These are phyloP conservation scores for Nakaseomyces delphensis DNA, from an alignment of 1,139 yeast genomes.

Conservation along the genomic window DNA sequence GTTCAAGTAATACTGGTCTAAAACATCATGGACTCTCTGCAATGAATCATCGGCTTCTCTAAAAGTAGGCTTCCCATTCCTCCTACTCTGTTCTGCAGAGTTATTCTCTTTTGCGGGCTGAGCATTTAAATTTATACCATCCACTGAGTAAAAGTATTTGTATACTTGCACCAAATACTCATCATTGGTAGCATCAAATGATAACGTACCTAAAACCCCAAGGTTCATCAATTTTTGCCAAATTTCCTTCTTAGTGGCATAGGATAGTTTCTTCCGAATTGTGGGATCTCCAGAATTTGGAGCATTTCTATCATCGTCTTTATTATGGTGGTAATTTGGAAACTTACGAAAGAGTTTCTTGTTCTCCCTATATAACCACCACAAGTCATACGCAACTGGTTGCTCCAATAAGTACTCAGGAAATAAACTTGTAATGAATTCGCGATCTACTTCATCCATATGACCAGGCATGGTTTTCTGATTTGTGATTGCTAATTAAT, in stretches of 20 bases:
- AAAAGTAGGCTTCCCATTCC: background rate
- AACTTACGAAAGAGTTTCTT: constrained; percentile 24
- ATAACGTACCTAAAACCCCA: constrained; percentile 30
- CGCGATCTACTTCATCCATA: constrained; percentile 16
- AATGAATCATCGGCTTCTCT: constrained; percentile 4
- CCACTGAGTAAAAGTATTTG: constrained; percentile 25
- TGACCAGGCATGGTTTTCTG: constrained; percentile 3
- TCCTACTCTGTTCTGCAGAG: constrained; percentile 6
- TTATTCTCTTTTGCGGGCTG: constrained; percentile 5
- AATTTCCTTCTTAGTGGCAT: constrained; percentile 23
- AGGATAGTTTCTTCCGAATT: constrained; percentile 11
- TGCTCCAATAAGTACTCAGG: constrained; percentile 29
- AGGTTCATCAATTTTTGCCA: constrained; percentile 29
- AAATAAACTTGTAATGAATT: constrained; percentile 22
- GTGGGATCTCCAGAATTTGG: background rate
- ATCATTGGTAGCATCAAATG: constrained; percentile 26
- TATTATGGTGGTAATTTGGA: constrained; percentile 10
- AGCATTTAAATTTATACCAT: constrained; percentile 11
- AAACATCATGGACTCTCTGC: constrained; percentile 6
- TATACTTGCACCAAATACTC: constrained; percentile 29
- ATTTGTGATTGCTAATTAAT: background rate
- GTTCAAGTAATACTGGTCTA: constrained; percentile 4
- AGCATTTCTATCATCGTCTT: constrained; percentile 5
- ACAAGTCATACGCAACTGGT: constrained; percentile 28
- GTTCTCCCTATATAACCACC: constrained; percentile 22